phyloP scores from a whole-genome alignment of 768 basidiomycete species.

The Mycena amicta region DNA sequence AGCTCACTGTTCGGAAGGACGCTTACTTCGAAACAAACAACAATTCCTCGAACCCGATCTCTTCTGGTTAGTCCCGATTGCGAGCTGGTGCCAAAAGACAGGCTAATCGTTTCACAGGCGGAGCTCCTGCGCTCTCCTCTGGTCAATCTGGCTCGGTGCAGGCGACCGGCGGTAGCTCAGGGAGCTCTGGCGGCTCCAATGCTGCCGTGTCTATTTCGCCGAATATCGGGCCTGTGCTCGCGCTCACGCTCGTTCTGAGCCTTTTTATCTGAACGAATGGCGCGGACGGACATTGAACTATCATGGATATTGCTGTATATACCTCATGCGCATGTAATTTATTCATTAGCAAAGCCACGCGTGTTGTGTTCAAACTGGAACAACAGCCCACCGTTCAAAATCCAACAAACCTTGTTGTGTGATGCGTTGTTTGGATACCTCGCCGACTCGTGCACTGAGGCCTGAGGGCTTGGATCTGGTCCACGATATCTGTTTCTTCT shows the following conservation, averaged over 20 bases:
- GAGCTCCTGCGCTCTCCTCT: slow-evolving; percentile 32
- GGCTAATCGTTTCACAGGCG: slow-evolving; percentile 27
- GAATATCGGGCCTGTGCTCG: background rate
- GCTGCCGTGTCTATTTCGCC: background rate
- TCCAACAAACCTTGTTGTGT: no score
- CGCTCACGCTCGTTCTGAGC: background rate
- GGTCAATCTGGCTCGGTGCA: slow-evolving; percentile 38
- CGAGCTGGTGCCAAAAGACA: slow-evolving; percentile 53
- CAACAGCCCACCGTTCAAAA: no score
- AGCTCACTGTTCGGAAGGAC: slow-evolving; percentile 39
- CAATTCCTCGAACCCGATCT: slow-evolving; percentile 63
- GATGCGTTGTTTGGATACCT: no score
- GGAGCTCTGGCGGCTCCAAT: background rate
- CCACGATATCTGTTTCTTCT: no score
- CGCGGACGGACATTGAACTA: no score
- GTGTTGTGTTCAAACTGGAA: no score
- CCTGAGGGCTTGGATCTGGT: no score
- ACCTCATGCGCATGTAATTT: no score
- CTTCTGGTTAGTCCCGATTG: slow-evolving; percentile 10
- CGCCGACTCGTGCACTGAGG: no score
- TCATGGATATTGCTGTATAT: background rate
- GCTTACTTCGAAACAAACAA: slow-evolving; percentile 85
- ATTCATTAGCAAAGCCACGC: no score
- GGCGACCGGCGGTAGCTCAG: slow-evolving; percentile 24
- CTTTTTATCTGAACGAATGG: no score